These are phyloP conservation scores for Camelina hispida DNA, from an alignment of 345 rosid species.

Conservation along the genomic window DNA sequence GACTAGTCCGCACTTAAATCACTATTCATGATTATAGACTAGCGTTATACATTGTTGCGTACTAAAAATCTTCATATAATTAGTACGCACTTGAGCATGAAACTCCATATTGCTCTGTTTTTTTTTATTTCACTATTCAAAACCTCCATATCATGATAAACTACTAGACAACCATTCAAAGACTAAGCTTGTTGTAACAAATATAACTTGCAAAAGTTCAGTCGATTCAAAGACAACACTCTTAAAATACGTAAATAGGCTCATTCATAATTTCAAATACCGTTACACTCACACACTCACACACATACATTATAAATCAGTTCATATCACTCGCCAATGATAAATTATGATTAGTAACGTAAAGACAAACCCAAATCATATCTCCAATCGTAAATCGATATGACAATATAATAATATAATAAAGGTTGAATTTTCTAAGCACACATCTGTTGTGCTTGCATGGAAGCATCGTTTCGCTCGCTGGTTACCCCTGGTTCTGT, in stretches of 20 bases:
- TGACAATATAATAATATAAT: neutral
- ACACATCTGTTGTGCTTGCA: constrained; percentile 37
- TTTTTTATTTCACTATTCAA: too few species aligned
- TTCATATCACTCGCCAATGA: constrained; percentile 2
- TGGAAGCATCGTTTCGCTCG: constrained; percentile 24
- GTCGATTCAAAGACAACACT: neutral
- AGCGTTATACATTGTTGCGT: too few species aligned
- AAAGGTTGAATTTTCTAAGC: constrained; percentile 29
- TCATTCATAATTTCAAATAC: neutral
- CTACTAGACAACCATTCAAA: too few species aligned
- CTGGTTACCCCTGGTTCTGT: constrained; percentile 26
- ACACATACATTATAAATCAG: neutral
- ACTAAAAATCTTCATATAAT: too few species aligned
- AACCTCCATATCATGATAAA: too few species aligned
- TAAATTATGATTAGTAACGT: neutral
- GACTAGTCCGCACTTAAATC: too few species aligned
- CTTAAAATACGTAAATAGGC: constrained; percentile 9
- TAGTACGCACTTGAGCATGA: too few species aligned
- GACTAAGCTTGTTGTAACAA: too few species aligned
- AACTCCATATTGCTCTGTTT: too few species aligned
- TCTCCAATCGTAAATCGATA: neutral
- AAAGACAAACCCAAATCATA: constrained; percentile 15
- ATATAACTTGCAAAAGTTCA: too few species aligned
- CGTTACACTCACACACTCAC: neutral
- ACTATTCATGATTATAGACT: too few species aligned